These are phyloP conservation scores for Colletotrichum nymphaeae DNA, from an alignment of 2,329 filamentous ascomycete species.

Conservation along the genomic window DNA sequence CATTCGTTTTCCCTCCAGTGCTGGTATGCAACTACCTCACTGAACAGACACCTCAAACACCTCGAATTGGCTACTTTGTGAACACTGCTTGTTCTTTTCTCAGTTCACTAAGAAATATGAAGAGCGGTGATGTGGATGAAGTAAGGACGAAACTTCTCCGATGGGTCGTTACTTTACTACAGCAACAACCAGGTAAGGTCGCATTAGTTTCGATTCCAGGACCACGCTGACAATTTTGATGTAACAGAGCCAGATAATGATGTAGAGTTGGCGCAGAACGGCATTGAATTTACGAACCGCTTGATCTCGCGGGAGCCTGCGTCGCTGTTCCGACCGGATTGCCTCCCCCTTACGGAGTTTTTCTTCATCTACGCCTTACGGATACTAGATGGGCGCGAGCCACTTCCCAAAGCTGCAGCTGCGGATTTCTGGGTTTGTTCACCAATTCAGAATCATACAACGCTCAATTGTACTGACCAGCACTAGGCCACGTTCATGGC, in stretches of 20 bases:
- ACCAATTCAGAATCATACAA: too few species aligned
- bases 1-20: slow-evolving; percentile 78
- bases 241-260: slow-evolving; percentile 69
- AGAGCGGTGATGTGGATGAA: slow-evolving; percentile 54
- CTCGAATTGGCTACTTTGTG: slow-evolving; percentile 75
- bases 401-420: slow-evolving; percentile 79
- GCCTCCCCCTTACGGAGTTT: slow-evolving; percentile 68
- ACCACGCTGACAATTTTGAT: slow-evolving; percentile 27
- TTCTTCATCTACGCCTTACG: slow-evolving; percentile 79
- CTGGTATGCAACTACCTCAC: slow-evolving; percentile 76
- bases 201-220: not conserved
- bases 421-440: slow-evolving; percentile 78
- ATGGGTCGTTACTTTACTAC: slow-evolving; percentile 73
- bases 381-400: slow-evolving; percentile 77
- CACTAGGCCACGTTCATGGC: slow-evolving; percentile 64
- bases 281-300: slow-evolving; percentile 77
- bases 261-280: slow-evolving; percentile 77
- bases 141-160: slow-evolving; percentile 65
- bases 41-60: slow-evolving; percentile 68
- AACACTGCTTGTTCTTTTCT: slow-evolving; percentile 78
- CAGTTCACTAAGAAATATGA: slow-evolving; percentile 64
- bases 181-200: slow-evolving; percentile 67
- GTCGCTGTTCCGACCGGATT: slow-evolving; percentile 70
- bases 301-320: slow-evolving; percentile 70
- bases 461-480: not conserved